Evolutionary conservation across 352 stramenopile genomes (phyloP), one percentile per base, ranked within the genome.

Genomic region (Globisporangium okanoganense): DNA sequence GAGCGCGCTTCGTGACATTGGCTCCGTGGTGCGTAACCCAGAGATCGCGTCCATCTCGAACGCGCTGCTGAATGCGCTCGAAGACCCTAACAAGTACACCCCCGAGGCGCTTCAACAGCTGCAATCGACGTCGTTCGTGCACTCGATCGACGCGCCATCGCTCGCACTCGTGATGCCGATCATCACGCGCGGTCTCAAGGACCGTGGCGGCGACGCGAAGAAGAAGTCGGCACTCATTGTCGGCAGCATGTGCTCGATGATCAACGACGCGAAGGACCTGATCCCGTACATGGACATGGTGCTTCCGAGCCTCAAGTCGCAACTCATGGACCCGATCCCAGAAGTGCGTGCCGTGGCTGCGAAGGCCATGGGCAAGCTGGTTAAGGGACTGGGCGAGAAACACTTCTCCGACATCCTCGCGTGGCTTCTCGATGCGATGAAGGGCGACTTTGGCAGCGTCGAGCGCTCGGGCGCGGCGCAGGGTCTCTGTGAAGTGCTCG

Each of bases 101-200:
- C 67, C 90, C 18, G 85, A 92, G 27, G 98, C 97, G 52, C 79
- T 99, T 18, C 97, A 99, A 79, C 85, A 97, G 64, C 74, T 99
- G 31, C 97, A 99, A 61, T 95, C 89, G 41, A 99, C 96, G 29
- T 95, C 97, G 61, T 99, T 99, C 75, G 85, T 99, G 65, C 98
- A 99, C 81, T 98, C 97, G 63, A 99, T 99, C 67, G 98, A 99
- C 73, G 97, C 97, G 27, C 96, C 98, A 20, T 99, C 97, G 63
- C 78, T 99, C 27, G 97, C 98, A 24, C 84, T 99, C n/a, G 94
- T 99, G 64, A 98, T 99, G 75, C 98, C 98, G 24, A 98, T 99
- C 61, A 88, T 99, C 55, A 94, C 98, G 59, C 92, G 98, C 25
- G 98, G 97, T 25, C 74, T 99, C n/a, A 97, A 95, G 62, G 98